Base-by-base conservation (phyloP, 2,329 filamentous ascomycete genomes). In the Incumbomyces delicatus region DNA sequence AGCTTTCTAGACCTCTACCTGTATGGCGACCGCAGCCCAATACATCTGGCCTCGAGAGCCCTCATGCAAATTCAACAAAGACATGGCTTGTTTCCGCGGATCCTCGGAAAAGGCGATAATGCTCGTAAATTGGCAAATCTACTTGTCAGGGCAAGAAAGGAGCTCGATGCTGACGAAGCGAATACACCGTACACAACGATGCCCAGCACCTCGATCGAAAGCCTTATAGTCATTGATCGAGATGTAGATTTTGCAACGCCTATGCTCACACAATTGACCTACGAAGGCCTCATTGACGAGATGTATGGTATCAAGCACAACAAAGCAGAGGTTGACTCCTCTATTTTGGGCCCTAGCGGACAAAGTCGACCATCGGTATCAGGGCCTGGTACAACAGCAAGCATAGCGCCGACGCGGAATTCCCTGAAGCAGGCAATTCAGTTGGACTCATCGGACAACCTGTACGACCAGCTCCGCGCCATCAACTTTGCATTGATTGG, bases 401-500 rank as follows among this genome's bases (percentile, higher is more conserved):
- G 67, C 36, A 70, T 75, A 36, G 66, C 76, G 58, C 66, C 66
- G 63, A 60, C 59, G 44, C 73, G 48, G 65, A 81, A 65, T 72
- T 81, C 68, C n/a, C 72, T 79, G 60, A 95, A 94, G 63, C 80
- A 88, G 45, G 95, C 94, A 58, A 83, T 98, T 38, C 78, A 85
- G 58, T 76, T 98, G 1, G 90, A 96, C 62, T 85, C 85, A 2
- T 87, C 83, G 12, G 94, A 98, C 62, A 85, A 86, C 53, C 74
- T 98, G 10, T 98, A 90, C 61, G 81, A 82, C 40, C 85, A 94
- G 55, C 73, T 98, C 3, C 81, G 90, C 47, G 87, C 96, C 62
- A 81, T 86, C 34, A 98, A 98, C 62, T 98, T 96, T 63, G 90
- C 89, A 31, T 88, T 95, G 46, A 88, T 98, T 33, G 92, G 92